These are phyloP conservation scores for Lindgomyces ingoldianus DNA, from an alignment of 495 filamentous ascomycete species.

Conservation along the genomic window DNA sequence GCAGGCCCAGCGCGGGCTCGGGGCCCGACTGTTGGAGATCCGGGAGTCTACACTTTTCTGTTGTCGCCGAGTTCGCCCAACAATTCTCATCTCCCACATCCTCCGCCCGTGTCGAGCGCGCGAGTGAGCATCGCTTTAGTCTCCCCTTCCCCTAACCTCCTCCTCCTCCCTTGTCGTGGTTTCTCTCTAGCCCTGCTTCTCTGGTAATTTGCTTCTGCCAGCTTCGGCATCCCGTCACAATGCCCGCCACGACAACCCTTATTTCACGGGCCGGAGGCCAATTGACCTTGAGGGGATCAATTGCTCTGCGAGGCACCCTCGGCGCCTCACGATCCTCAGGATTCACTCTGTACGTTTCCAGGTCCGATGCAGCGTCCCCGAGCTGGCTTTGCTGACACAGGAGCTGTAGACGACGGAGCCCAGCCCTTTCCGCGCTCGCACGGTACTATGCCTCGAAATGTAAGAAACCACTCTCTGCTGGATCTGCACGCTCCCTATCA, in stretches of 20 bases:
- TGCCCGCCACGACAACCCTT: constrained; percentile 45
- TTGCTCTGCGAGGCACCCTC: constrained; percentile 29
- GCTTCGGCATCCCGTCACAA: constrained; percentile 39
- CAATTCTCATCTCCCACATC: constrained; percentile 18
- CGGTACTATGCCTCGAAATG: constrained; percentile 79
- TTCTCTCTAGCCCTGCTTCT: neutral
- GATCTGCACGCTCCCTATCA: neutral
- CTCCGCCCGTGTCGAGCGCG: neutral
- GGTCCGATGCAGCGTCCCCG: neutral
- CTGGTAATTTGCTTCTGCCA: constrained; percentile 4
- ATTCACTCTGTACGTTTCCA: constrained; percentile 22
- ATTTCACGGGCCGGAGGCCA: constrained; percentile 42
- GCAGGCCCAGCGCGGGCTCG: too few species aligned
- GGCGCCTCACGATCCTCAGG: constrained; percentile 18
- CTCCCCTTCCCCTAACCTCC: neutral
- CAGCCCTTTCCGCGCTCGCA: constrained; percentile 62
- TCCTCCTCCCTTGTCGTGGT: neutral
- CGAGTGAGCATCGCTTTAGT: constrained; percentile 14
- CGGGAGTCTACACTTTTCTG: neutral
- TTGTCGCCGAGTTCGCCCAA: neutral
- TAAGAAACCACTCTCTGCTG: constrained; percentile 46
- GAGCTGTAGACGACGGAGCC: constrained; percentile 41
- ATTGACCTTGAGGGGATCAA: constrained; percentile 39
- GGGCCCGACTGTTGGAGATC: too few species aligned
- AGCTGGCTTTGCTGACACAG: constrained; percentile 25